Evolutionary conservation across 306 rosid species (phyloP).

Genomic region (Vigna hirtella): DNA sequence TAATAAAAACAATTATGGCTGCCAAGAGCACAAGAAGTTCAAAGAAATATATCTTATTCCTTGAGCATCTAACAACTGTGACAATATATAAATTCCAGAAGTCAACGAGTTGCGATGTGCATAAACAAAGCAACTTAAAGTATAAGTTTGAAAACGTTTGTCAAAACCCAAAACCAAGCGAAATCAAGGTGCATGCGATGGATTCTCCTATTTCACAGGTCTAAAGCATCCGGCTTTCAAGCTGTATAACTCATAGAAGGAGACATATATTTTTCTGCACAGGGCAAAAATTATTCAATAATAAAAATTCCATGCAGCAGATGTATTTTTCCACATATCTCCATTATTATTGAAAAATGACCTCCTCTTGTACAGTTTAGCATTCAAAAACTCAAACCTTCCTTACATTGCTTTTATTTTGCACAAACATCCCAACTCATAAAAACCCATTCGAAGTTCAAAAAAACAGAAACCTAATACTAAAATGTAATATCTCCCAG

Average conservation of each 20-base stretch:
- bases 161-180: background rate
- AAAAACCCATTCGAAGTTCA: conserved; percentile 7
- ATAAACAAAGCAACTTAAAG: background rate
- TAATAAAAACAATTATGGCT: background rate
- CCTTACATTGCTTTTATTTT: no score
- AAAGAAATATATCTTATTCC: background rate
- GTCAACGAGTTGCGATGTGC: background rate
- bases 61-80: conserved; percentile 8
- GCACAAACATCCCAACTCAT: no score
- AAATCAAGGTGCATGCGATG: no score
- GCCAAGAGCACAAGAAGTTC: conserved; percentile 21
- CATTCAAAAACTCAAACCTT: background rate
- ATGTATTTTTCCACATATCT: background rate
- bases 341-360: background rate
- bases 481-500: no score
- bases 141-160: background rate
- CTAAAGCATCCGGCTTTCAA: conserved; percentile 23
- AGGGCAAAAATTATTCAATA: background rate
- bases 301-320: conserved; percentile 29
- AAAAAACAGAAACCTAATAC: no score
- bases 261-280: background rate
- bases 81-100: conserved; percentile 17
- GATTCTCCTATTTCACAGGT: conserved; percentile 11
- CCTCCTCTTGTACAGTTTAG: background rate
- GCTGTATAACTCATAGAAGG: background rate